These are phyloP conservation scores for Ochetophila trinervis DNA, from an alignment of 306 rosid species.

Conservation along the genomic window DNA sequence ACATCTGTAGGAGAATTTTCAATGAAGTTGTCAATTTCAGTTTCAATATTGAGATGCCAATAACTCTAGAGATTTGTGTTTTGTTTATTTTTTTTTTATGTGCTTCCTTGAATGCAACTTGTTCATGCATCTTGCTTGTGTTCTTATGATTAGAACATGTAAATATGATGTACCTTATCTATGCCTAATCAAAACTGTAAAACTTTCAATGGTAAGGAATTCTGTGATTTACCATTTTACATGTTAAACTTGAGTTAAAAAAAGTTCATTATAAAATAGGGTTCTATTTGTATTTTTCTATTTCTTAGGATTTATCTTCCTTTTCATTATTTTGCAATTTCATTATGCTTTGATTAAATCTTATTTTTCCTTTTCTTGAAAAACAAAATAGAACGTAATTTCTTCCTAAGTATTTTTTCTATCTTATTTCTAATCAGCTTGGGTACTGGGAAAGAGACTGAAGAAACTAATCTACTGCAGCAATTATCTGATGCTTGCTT, in stretches of 20 bases:
- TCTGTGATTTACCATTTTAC: too few relatives aligned
- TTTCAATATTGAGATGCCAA: neutral
- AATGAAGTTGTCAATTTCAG: conserved; percentile 1
- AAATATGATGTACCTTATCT: neutral
- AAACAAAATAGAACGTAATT: neutral
- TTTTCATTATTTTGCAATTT: too few relatives aligned
- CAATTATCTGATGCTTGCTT: conserved; percentile 95
- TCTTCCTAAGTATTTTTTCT: conserved; percentile 21
- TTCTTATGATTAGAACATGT: neutral
- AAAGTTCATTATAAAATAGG: too few relatives aligned
- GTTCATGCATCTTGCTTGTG: conserved; percentile 1
- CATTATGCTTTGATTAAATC: too few relatives aligned
- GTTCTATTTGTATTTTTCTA: too few relatives aligned
- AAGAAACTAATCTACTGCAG: conserved; percentile 83
- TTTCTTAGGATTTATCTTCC: too few relatives aligned
- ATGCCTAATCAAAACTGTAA: neutral
- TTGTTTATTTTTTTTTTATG: neutral
- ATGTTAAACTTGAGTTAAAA: too few relatives aligned
- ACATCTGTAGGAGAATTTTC: neutral
- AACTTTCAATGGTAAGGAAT: neutral
- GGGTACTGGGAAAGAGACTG: conserved; percentile 99
- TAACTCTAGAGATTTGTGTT: too few relatives aligned
- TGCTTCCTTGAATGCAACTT: neutral
- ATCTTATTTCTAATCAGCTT: conserved; percentile 68
- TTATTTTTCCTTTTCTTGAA: too few relatives aligned